Percentiles rank a stretch among this genome's conserved stretches.
Conservation (phyloP, 2,329 filamentous ascomycete genomes). For the Endoconidiophora laricicola region DNA sequence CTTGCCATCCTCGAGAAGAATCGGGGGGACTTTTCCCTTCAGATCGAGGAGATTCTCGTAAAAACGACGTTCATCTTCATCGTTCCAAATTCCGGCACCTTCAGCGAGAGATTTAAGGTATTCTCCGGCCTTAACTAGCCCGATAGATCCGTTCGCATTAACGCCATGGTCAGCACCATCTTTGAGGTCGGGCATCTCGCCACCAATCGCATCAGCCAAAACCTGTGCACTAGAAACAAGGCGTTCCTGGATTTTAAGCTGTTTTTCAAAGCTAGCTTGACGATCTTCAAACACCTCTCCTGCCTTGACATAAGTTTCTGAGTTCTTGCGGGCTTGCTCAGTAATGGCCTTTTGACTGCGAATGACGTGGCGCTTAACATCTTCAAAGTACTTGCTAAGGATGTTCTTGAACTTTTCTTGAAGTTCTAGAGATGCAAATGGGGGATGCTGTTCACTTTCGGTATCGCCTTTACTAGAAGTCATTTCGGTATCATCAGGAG, state of each 20-base stretch:
- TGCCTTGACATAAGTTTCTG: constrained; percentile 95
- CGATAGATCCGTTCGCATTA: constrained; percentile 60
- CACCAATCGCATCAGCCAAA: constrained; percentile 71
- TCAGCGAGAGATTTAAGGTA: constrained; percentile 83
- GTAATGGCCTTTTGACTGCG: constrained; percentile 85
- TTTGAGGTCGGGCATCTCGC: constrained; percentile 85
- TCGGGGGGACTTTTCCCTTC: constrained; percentile 86
- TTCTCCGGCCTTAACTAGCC: constrained; percentile 83
- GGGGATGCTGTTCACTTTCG: constrained; percentile 41
- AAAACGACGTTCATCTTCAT: constrained; percentile 92
- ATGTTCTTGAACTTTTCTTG: constrained; percentile 78
- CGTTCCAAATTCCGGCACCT: constrained; percentile 92
- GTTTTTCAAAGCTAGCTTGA: constrained; percentile 88
- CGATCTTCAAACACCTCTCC: constrained; percentile 97
- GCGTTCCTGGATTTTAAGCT: constrained; percentile 81
- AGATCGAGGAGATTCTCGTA: constrained; percentile 94
- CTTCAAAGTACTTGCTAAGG: constrained; percentile 75
- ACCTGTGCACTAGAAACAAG: constrained; percentile 80
- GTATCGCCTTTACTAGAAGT: constrained; percentile 13
- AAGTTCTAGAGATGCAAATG: constrained; percentile 58
- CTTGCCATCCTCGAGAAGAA: constrained; percentile 83
- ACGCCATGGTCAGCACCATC: constrained; percentile 58
- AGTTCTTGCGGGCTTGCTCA: constrained; percentile 80
- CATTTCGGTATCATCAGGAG: constrained; percentile 2
- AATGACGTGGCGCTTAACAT: constrained; percentile 73